Base-by-base conservation (phyloP, 179 eudicot genomes). In the Heliamphora pulchella region DNA sequence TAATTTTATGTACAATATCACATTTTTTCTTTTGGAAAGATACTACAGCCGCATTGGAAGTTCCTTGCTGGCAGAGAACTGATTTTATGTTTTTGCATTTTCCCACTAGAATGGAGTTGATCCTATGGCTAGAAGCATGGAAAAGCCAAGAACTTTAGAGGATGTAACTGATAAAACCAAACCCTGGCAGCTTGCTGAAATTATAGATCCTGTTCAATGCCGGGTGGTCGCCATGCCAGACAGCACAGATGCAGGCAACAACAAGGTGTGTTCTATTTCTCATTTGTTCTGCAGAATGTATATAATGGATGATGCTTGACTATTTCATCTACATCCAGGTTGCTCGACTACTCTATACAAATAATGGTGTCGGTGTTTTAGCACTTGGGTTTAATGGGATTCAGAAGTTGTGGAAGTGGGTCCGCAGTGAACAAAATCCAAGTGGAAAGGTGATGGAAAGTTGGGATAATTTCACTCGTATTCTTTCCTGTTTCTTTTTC, bases 391-490 rank as follows among this genome's bases (percentile, higher is more conserved):
- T 91, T 10, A 91, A 89, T 82, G 96, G 92, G 71, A 81, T 82
- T 63, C 97, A 91, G 70, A 89, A 87, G 76, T 84, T 94, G 71
- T 94, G 98, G 98, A 94, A 92, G 74, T 94, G 98, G 98, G 78
- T 71, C 79, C 87, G 96, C 68, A 94, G 55, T 83, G 98, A 92
- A 79, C 91, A 89, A 81, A 80, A 80, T 74, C 82, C 72, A 73
- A 47, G 15, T 80, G 78, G 78, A 80, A 94, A 93, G 92, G 98
- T 94, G 79, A 82, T 51, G 71, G 1, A 18, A 17, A 59, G 55
- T 15, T 22, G 8, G 68, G 48, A 22, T 59, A 72, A 73, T 44
- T 61, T 41, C 77, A 20, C 50, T 53, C 61, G 0, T 48, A 55
- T 9, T 11, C 18, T 13, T 62, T 66, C 8, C 64, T 43, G 17